phyloP scores from a whole-genome alignment of 2,329 filamentous ascomycete species.

The Hypoxylon sp. region DNA sequence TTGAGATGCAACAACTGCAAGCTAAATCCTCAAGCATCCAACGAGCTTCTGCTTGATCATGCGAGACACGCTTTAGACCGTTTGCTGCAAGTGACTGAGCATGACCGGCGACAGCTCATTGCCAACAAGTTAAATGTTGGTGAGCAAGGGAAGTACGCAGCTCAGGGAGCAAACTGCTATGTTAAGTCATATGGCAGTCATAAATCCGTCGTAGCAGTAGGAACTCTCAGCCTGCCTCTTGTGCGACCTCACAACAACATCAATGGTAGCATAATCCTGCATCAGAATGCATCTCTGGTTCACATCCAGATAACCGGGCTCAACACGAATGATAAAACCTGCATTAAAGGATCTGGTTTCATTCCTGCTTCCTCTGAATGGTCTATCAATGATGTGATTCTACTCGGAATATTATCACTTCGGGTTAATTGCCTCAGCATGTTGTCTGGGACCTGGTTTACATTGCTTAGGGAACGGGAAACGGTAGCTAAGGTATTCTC shows the following conservation, averaged over 20 bases:
- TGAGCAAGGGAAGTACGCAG: background rate
- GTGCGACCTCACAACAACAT: constrained; percentile 16
- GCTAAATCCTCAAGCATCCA: constrained; percentile 30
- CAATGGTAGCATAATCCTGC: constrained; percentile 14
- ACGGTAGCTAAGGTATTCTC: constrained; percentile 2
- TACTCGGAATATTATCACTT: constrained; percentile 22
- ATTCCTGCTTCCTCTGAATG: constrained; percentile 30
- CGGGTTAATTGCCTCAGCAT: constrained; percentile 17
- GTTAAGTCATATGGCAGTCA: constrained; percentile 24
- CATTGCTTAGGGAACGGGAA: constrained; percentile 7
- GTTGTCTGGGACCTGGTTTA: constrained; percentile 15
- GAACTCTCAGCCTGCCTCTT: constrained; percentile 3
- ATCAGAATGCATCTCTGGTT: constrained; percentile 20
- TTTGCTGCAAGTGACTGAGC: constrained; percentile 17
- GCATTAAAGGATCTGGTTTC: constrained; percentile 40
- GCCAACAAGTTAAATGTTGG: constrained; percentile 11
- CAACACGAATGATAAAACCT: constrained; percentile 31
- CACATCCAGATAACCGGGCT: constrained; percentile 27
- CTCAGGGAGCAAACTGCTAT: constrained; percentile 23
- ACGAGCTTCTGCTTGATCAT: constrained; percentile 15
- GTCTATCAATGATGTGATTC: constrained; percentile 36
- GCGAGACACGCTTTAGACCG: constrained; percentile 14
- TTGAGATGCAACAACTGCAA: constrained; percentile 29
- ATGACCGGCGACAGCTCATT: constrained; percentile 2
- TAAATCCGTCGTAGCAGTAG: constrained; percentile 7